phyloP scores from a whole-genome alignment of 345 rosid species.

The Triadica sebifera region DNA sequence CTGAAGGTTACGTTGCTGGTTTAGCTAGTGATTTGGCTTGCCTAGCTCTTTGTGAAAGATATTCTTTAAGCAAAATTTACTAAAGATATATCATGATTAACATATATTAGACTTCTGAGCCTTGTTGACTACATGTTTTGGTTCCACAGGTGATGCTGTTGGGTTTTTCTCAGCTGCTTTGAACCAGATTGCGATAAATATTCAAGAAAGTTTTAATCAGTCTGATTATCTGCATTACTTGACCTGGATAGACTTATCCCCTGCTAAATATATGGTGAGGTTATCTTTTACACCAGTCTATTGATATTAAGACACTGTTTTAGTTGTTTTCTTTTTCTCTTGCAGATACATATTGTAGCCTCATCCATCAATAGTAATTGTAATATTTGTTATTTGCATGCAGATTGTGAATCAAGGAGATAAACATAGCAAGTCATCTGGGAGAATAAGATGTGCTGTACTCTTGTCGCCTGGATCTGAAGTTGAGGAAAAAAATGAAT shows the following conservation, averaged over 20 bases:
- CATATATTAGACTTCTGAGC: not conserved
- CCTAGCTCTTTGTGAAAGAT: not conserved
- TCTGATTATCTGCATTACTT: slow-evolving; percentile 50
- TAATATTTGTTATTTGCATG: slow-evolving; percentile 23
- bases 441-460: slow-evolving; percentile 72
- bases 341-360: not conserved
- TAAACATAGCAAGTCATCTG: slow-evolving; percentile 35
- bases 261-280: slow-evolving; percentile 50
- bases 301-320: not conserved
- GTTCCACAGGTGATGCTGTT: slow-evolving; percentile 62
- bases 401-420: slow-evolving; percentile 47
- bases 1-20: not conserved
- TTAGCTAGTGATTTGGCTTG: not conserved
- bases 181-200: slow-evolving; percentile 51
- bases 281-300: not conserved
- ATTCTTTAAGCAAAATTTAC: too few species aligned
- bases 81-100: not conserved
- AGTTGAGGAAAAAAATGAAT: slow-evolving; percentile 40
- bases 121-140: slow-evolving; percentile 11
- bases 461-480: slow-evolving; percentile 57
- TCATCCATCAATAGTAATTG: not conserved
- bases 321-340: not conserved
- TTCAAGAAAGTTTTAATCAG: slow-evolving; percentile 40
- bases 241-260: slow-evolving; percentile 64
- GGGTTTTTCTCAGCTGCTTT: slow-evolving; percentile 77